These are phyloP conservation scores for Camellia oleifera DNA, from an alignment of 179 eudicot genomes.

Conservation along the genomic window DNA sequence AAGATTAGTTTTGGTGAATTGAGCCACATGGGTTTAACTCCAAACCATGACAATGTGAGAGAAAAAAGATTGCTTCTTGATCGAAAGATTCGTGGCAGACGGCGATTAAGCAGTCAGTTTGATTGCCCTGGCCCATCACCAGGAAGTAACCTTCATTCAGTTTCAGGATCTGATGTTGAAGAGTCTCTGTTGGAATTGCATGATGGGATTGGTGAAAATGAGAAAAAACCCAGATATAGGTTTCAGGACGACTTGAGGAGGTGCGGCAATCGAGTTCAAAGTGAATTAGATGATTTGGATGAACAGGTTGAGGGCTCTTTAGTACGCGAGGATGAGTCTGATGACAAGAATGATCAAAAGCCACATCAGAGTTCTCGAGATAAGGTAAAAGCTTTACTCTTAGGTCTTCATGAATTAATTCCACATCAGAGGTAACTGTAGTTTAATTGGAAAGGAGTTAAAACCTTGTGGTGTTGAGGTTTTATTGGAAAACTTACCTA, in stretches of 20 bases:
- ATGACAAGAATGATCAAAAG: conserved; percentile 42
- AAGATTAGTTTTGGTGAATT: conserved; percentile 32
- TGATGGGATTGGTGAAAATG: conserved; percentile 32
- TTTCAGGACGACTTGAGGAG: background rate
- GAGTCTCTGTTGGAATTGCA: conserved; percentile 45
- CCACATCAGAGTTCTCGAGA: conserved; percentile 46
- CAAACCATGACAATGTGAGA: conserved; percentile 23
- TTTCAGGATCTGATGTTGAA: conserved; percentile 48
- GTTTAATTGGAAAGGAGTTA: background rate
- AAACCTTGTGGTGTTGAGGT: background rate
- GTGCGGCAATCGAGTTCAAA: conserved; percentile 18
- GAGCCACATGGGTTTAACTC: conserved; percentile 24
- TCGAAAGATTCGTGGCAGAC: background rate
- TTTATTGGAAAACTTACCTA: background rate
- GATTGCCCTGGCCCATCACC: conserved; percentile 49
- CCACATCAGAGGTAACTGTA: background rate
- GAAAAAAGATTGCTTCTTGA: conserved; percentile 11
- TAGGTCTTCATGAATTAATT: conserved; percentile 10
- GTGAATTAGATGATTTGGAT: conserved; percentile 53
- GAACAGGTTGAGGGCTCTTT: conserved; percentile 49
- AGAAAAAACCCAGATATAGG: conserved; percentile 9
- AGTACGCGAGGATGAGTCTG: conserved; percentile 48
- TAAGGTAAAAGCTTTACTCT: conserved; percentile 46
- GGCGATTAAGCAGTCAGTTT: conserved; percentile 38
- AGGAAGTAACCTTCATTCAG: conserved; percentile 50